phyloP scores from a whole-genome alignment of 2,329 filamentous ascomycete species.

The Fusarium chlamydosporum region DNA sequence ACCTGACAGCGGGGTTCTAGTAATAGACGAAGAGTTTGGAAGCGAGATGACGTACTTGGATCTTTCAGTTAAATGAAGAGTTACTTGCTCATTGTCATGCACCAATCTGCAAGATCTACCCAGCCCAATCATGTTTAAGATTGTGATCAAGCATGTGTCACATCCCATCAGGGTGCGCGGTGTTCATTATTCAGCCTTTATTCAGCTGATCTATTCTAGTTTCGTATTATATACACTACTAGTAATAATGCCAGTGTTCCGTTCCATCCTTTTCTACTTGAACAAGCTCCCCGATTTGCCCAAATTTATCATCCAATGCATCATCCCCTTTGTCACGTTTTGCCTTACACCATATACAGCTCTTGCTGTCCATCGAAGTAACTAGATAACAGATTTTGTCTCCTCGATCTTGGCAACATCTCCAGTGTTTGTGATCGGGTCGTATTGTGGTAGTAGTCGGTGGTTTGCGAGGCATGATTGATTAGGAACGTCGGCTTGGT shows the following conservation, averaged over 20 bases:
- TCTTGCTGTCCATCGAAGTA: not conserved
- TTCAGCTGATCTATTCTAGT: not conserved
- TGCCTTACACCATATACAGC: not conserved
- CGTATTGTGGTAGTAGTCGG: not conserved
- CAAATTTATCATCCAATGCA: not conserved
- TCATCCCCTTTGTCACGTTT: not conserved
- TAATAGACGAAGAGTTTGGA: not conserved
- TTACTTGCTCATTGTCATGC: too few relatives aligned
- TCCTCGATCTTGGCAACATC: not conserved
- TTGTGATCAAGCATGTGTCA: too few relatives aligned
- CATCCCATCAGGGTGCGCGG: too few relatives aligned
- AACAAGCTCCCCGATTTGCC: not conserved
- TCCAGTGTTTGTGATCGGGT: not conserved
- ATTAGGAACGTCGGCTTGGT: not conserved
- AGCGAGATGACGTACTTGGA: too few relatives aligned
- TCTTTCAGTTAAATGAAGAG: too few relatives aligned
- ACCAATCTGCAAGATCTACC: too few relatives aligned
- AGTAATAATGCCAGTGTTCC: not conserved
- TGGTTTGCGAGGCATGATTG: not conserved
- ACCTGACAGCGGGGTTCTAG: not conserved
- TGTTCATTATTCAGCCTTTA: not conserved
- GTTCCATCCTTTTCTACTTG: not conserved
- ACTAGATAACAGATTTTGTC: not conserved
- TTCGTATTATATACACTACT: accelerated
- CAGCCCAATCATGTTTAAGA: too few relatives aligned